Conservation (phyloP, 495 filamentous ascomycete genomes). For the Xylaria grammica region DNA sequence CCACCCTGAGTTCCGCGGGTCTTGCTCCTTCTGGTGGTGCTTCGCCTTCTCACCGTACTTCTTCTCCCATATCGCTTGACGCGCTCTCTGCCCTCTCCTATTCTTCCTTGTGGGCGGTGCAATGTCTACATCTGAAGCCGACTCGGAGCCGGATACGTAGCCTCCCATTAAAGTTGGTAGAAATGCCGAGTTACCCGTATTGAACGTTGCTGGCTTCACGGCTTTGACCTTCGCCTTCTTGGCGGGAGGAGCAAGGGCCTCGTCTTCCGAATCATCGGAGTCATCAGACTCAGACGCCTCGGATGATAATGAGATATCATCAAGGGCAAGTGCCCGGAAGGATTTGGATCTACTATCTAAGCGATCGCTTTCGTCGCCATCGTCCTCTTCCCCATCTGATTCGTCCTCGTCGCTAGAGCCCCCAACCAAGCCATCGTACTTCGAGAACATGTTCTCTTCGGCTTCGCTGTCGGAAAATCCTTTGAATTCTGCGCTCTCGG, state of each 20-base stretch:
- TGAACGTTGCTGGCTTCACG: slow-evolving; percentile 28
- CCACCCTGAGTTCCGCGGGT: slow-evolving; percentile 56
- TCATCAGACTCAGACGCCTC: slow-evolving; percentile 23
- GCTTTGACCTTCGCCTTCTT: slow-evolving; percentile 43
- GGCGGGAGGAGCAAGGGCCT: slow-evolving; percentile 43
- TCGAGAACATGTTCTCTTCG: slow-evolving; percentile 49
- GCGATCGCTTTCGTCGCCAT: slow-evolving; percentile 22
- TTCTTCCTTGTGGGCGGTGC: slow-evolving; percentile 67
- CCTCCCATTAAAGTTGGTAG: slow-evolving; percentile 88
- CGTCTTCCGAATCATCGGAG: slow-evolving; percentile 29
- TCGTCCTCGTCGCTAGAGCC: slow-evolving; percentile 46
- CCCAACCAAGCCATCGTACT: slow-evolving; percentile 45
- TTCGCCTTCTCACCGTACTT: slow-evolving; percentile 81
- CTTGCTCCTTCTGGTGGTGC: slow-evolving; percentile 62
- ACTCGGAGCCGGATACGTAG: slow-evolving; percentile 89
- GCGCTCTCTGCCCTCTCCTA: slow-evolving; percentile 84
- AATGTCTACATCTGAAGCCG: slow-evolving; percentile 58
- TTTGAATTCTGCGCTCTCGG: slow-evolving; percentile 47
- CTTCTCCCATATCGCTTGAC: slow-evolving; percentile 88
- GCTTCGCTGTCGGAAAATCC: slow-evolving; percentile 60
- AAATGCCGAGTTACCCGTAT: slow-evolving; percentile 66
- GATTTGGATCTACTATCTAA: slow-evolving; percentile 29
- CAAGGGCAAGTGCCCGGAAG: slow-evolving; percentile 22
- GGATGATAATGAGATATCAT: slow-evolving; percentile 37
- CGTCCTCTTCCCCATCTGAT: slow-evolving; percentile 30